Evolutionary conservation across 2,329 filamentous ascomycete species (phyloP).

Genomic region (Rhytidhysteron rufulum): DNA sequence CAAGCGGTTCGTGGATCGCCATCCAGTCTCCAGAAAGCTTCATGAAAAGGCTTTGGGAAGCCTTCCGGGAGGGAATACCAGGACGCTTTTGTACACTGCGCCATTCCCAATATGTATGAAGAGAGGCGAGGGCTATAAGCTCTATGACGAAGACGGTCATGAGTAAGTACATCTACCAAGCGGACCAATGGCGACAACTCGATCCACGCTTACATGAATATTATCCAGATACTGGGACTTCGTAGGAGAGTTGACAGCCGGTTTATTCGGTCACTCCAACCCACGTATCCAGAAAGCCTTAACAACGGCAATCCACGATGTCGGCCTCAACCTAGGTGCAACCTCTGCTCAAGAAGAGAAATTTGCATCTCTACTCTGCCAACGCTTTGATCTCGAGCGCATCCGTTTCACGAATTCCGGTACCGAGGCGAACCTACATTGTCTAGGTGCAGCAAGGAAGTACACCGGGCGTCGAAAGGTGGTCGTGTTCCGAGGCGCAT

Average conservation of each 20-base stretch:
- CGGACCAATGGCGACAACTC: too few species aligned
- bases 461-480: constrained; percentile 45
- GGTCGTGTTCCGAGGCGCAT: constrained; percentile 49
- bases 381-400: constrained; percentile 4
- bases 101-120: constrained; percentile 26
- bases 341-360: background rate
- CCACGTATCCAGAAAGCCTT: constrained; percentile 3
- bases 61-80: constrained; percentile 30
- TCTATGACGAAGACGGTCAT: constrained; percentile 17
- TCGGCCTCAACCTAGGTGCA: constrained; percentile 7
- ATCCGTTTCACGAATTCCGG: constrained; percentile 9
- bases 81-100: constrained; percentile 21
- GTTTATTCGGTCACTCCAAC: constrained; percentile 8
- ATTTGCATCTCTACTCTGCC: constrained; percentile 2
- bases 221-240: constrained; percentile 9
- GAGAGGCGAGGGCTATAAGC: constrained; percentile 8
- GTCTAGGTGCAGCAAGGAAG: constrained; percentile 35
- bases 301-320: background rate
- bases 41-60: constrained; percentile 13
- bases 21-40: constrained; percentile 7
- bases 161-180: constrained; percentile 3
- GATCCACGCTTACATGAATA: constrained; percentile 21
- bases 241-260: constrained; percentile 10
- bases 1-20: constrained; percentile 2
- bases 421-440: constrained; percentile 10